Percentiles rank a stretch among this genome's conserved stretches.
Evolutionary conservation across 2,329 filamentous ascomycete genomes (phyloP).

Genomic region (Mollisia scopiformis): DNA sequence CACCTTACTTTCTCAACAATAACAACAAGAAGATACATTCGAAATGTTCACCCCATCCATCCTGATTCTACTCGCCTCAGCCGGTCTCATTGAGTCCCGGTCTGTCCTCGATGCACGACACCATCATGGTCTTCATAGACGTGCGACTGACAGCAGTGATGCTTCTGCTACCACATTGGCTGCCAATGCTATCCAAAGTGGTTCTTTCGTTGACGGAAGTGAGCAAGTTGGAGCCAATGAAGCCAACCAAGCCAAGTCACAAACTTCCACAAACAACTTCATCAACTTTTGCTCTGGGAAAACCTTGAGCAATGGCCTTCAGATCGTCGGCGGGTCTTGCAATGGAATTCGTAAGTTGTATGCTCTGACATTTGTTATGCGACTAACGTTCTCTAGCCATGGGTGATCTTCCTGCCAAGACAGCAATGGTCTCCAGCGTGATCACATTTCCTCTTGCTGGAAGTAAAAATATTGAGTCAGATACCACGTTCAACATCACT

Average conservation of each 20-base stretch:
- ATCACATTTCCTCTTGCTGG: constrained; percentile 29
- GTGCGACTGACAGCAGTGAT: constrained; percentile 10
- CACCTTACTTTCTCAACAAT: constrained; percentile 10
- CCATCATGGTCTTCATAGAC: constrained; percentile 13
- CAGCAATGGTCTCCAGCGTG: constrained; percentile 35
- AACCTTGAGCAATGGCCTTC: constrained; percentile 62
- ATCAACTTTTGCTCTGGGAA: constrained; percentile 38
- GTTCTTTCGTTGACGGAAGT: constrained; percentile 33
- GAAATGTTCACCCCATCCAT: constrained; percentile 32
- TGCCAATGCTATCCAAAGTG: constrained; percentile 32
- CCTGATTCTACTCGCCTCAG: constrained; percentile 28
- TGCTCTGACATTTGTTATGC: background rate
- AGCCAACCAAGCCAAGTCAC: constrained; percentile 31
- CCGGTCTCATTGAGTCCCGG: constrained; percentile 25
- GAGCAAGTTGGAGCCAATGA: constrained; percentile 26
- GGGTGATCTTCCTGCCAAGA: constrained; percentile 38
- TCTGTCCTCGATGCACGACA: constrained; percentile 22
- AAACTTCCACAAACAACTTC: constrained; percentile 37
- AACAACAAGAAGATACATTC: constrained; percentile 3
- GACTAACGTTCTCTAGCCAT: constrained; percentile 33
- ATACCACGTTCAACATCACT: constrained; percentile 36
- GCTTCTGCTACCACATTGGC: constrained; percentile 25
- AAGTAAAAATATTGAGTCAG: constrained; percentile 21
- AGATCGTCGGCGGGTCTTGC: constrained; percentile 61
- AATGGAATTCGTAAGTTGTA: constrained; percentile 46